Evolutionary conservation across 2,329 filamentous ascomycete genomes (phyloP).

Genomic region (Pleoardoris graminearum): DNA sequence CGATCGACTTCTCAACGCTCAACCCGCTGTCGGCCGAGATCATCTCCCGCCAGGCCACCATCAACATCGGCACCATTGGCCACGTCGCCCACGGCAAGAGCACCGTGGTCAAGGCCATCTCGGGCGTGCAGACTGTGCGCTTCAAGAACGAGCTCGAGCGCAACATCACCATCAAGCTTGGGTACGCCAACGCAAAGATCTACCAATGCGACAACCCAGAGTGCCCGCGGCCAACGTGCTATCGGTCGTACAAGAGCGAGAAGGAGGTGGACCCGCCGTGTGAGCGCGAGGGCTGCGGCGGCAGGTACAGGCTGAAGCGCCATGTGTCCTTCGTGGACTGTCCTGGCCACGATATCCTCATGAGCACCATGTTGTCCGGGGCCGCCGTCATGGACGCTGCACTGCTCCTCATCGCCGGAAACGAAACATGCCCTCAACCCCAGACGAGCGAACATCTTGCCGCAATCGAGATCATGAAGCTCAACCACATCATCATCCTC

Average conservation of each 20-base stretch:
- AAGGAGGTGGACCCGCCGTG: slow-evolving; percentile 98
- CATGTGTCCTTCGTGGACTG: slow-evolving; percentile 86
- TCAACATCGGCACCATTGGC: slow-evolving; percentile 98
- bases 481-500: slow-evolving; percentile 98
- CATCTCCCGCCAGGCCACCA: slow-evolving; percentile 95
- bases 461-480: slow-evolving; percentile 99
- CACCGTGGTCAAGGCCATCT: slow-evolving; percentile 98
- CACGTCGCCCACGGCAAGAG: slow-evolving; percentile 99
- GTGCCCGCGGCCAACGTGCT: slow-evolving; percentile 93
- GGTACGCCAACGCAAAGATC: slow-evolving; percentile 98
- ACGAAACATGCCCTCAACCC: slow-evolving; percentile 97
- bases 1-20: slow-evolving; percentile 79
- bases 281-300: slow-evolving; percentile 87
- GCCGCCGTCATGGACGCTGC: slow-evolving; percentile 99
- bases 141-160: slow-evolving; percentile 99
- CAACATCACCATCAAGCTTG: slow-evolving; percentile 99
- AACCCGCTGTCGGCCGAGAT: slow-evolving; percentile 92
- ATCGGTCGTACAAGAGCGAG: slow-evolving; percentile 96
- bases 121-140: slow-evolving; percentile 95
- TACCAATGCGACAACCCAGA: slow-evolving; percentile 95
- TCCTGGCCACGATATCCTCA: slow-evolving; percentile 99
- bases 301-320: slow-evolving; percentile 79
- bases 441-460: slow-evolving; percentile 99
- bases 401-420: slow-evolving; percentile 92
- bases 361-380: slow-evolving; percentile 99